Percentiles rank a stretch among this genome's conserved stretches.
Conservation (phyloP, 345 rosid species). For the Gossypium anomalum region DNA sequence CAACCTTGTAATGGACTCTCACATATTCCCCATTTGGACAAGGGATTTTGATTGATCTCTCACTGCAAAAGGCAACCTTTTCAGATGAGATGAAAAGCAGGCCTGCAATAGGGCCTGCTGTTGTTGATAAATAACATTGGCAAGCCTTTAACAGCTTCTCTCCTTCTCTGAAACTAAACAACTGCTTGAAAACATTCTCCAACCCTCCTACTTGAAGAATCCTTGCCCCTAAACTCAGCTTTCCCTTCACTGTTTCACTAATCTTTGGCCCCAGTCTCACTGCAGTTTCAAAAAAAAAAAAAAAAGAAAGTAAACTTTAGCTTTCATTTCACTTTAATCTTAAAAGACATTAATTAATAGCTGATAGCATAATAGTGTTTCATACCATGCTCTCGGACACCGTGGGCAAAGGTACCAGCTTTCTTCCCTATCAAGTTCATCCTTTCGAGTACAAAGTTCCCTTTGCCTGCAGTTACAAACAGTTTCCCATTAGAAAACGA, state of each 20-base stretch:
- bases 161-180: slow-evolving; percentile 37
- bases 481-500: not conserved
- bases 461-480: slow-evolving; percentile 22
- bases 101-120: slow-evolving; percentile 56
- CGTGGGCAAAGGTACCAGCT: slow-evolving; percentile 35
- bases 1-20: slow-evolving; percentile 48
- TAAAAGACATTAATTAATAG: not conserved
- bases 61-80: slow-evolving; percentile 42
- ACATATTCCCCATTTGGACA: slow-evolving; percentile 36
- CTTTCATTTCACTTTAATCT: not conserved
- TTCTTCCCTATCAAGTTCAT: slow-evolving; percentile 46
- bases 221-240: too few species aligned
- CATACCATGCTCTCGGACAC: slow-evolving; percentile 51
- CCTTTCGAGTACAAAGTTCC: slow-evolving; percentile 31
- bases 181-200: slow-evolving; percentile 36
- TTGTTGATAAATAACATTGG: slow-evolving; percentile 42
- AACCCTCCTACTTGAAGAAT: too few species aligned
- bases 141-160: slow-evolving; percentile 21
- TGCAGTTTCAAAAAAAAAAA: too few species aligned
- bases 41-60: slow-evolving; percentile 31
- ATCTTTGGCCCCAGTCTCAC: too few species aligned
- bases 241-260: too few species aligned
- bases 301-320: not conserved
- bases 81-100: slow-evolving; percentile 46
- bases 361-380: not conserved